Percentiles rank a stretch among this genome's conserved stretches.
Evolutionary conservation across 148 eudicot genomes (phyloP).

Genomic region (Drosera capensis): DNA sequence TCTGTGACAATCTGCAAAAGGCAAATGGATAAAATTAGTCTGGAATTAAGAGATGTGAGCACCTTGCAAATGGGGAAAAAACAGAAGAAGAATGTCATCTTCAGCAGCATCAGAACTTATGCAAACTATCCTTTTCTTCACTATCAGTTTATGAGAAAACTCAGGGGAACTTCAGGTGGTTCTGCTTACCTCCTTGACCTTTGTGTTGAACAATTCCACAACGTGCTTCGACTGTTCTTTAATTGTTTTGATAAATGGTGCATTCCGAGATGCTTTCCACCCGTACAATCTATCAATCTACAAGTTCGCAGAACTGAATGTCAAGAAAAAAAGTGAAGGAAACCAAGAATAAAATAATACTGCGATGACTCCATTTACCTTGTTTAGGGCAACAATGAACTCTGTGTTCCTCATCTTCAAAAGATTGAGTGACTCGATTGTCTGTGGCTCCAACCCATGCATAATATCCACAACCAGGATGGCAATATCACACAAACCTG

Average conservation of each 20-base stretch:
- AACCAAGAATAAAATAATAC: not conserved
- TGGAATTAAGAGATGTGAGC: too few species aligned
- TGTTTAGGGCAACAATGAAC: slow-evolving; percentile 83
- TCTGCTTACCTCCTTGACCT: slow-evolving; percentile 53
- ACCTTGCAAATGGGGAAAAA: not conserved
- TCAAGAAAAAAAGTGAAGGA: too few species aligned
- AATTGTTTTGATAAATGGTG: slow-evolving; percentile 65
- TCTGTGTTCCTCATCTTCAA: slow-evolving; percentile 85
- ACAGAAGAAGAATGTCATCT: not conserved
- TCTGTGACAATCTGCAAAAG: slow-evolving; percentile 53
- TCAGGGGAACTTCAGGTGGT: too few species aligned
- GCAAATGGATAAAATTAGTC: too few species aligned
- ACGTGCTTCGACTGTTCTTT: slow-evolving; percentile 81
- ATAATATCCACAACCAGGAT: slow-evolving; percentile 88
- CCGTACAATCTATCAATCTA: slow-evolving; percentile 92
- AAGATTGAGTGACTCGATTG: slow-evolving; percentile 84
- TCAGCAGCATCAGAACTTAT: too few species aligned
- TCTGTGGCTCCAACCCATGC: slow-evolving; percentile 92
- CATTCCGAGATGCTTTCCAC: slow-evolving; percentile 65
- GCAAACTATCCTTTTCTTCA: too few species aligned
- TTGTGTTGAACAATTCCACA: slow-evolving; percentile 52
- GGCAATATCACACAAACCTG: slow-evolving; percentile 92
- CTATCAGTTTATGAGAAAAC: too few species aligned
- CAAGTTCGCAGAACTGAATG: too few species aligned
- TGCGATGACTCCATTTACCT: slow-evolving; percentile 23